Evolutionary conservation across 345 rosid species (phyloP).

Genomic region (Lepidium sativum): DNA sequence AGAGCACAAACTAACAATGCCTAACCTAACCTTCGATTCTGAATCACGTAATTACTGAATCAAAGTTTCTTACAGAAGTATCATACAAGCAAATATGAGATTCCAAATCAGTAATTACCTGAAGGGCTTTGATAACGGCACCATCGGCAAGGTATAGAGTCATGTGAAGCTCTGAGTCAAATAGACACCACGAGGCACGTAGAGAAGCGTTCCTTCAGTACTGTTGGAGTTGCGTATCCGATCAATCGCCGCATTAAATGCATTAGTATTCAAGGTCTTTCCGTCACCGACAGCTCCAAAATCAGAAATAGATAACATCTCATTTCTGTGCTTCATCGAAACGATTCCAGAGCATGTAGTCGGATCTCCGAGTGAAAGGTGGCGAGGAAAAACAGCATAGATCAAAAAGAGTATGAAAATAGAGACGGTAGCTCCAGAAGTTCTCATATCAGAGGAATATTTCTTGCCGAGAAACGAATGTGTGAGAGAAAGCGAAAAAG

Average conservation of each 20-base stretch:
- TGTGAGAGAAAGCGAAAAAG: not conserved
- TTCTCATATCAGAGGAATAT: not conserved
- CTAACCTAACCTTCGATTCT: not conserved
- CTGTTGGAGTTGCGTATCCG: too few relatives aligned
- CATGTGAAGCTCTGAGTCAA: constrained; percentile 77
- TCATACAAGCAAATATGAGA: not conserved
- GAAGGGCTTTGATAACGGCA: constrained; percentile 77
- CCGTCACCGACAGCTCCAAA: constrained; percentile 92
- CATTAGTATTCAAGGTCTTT: constrained; percentile 54
- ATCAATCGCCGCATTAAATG: too few relatives aligned
- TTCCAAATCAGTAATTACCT: constrained; percentile 32
- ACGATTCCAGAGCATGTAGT: constrained; percentile 72
- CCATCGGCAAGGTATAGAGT: constrained; percentile 80
- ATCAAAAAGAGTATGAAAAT: constrained; percentile 5
- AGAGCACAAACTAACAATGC: not conserved
- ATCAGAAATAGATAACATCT: constrained; percentile 58
- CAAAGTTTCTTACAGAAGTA: too few relatives aligned
- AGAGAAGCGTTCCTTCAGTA: too few relatives aligned
- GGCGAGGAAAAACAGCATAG: constrained; percentile 9
- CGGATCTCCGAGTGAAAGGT: constrained; percentile 30
- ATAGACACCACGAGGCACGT: too few relatives aligned
- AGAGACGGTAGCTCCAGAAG: constrained; percentile 10
- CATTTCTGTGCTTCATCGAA: constrained; percentile 46
- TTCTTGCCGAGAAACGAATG: not conserved
- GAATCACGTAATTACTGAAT: not conserved